Conservation (phyloP, 805 yeast genomes). For the Cyberlindnera japonica region DNA sequence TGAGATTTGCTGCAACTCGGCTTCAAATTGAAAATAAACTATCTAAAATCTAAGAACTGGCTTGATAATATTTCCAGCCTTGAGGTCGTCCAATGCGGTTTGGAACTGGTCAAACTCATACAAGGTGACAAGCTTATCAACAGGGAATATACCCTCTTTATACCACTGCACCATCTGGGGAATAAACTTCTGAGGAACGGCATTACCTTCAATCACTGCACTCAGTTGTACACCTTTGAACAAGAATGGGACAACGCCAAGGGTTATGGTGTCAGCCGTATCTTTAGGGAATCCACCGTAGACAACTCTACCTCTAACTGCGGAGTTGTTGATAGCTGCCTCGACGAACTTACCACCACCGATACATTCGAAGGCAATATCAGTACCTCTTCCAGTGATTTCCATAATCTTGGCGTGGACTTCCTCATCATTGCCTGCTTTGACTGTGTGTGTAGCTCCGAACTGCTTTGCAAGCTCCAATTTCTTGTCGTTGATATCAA, state of each 20-base stretch:
- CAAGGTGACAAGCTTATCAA: conserved; percentile 1
- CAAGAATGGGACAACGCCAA: neutral
- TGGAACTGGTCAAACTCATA: conserved; percentile 1
- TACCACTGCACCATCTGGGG: conserved; percentile 9
- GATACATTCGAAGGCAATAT: conserved; percentile 7
- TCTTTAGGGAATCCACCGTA: conserved; percentile 5
- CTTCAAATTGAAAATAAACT: no score
- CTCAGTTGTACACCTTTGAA: neutral
- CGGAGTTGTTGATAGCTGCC: conserved; percentile 2
- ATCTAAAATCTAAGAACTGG: conserved; percentile 1
- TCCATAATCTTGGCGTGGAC: conserved; percentile 8
- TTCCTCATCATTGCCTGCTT: conserved; percentile 16
- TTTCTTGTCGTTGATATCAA: conserved; percentile 63
- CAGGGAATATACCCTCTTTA: conserved; percentile 5
- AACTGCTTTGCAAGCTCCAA: conserved; percentile 59
- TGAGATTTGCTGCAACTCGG: no score
- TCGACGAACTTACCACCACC: conserved; percentile 8
- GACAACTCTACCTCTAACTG: conserved; percentile 1
- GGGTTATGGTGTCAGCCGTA: neutral
- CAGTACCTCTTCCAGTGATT: conserved; percentile 10
- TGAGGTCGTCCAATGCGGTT: conserved; percentile 2
- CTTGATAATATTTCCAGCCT: conserved; percentile 2
- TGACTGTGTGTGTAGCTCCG: conserved; percentile 58
- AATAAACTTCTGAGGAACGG: conserved; percentile 2
- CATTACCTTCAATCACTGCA: conserved; percentile 4